Conservation (phyloP, 2,329 filamentous ascomycete genomes). For the Calonectria fujianensis region DNA sequence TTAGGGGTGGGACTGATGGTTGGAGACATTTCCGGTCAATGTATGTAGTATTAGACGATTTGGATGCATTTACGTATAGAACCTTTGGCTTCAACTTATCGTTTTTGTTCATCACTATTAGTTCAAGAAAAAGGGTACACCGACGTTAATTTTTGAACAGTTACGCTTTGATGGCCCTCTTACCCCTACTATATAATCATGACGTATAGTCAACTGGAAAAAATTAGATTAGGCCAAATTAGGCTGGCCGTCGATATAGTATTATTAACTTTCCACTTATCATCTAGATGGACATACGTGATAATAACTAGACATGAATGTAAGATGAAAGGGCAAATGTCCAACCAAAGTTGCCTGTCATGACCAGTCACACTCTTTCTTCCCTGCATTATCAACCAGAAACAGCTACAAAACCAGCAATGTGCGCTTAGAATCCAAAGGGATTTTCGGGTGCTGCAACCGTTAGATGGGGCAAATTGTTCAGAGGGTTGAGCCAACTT, state of each 20-base stretch:
- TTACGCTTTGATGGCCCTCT: neutral
- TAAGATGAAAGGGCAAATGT: slow-evolving; percentile 52
- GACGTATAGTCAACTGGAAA: slow-evolving; percentile 38
- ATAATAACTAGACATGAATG: slow-evolving; percentile 50
- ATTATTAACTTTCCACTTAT: slow-evolving; percentile 51
- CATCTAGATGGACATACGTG: slow-evolving; percentile 47
- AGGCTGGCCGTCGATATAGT: slow-evolving; percentile 47
- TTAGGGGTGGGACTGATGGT: slow-evolving; percentile 2
- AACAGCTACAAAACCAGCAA: slow-evolving; percentile 31
- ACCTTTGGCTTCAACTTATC: neutral
- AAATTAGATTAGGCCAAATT: slow-evolving; percentile 47
- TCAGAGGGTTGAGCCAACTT: slow-evolving; percentile 70
- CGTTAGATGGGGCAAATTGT: slow-evolving; percentile 43
- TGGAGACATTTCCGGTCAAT: slow-evolving; percentile 6
- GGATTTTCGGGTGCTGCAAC: slow-evolving; percentile 71
- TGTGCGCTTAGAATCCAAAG: slow-evolving; percentile 67
- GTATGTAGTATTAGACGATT: slow-evolving; percentile 4
- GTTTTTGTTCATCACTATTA: neutral
- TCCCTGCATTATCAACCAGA: slow-evolving; percentile 39
- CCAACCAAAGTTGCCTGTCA: slow-evolving; percentile 44
- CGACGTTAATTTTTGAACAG: neutral
- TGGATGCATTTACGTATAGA: slow-evolving; percentile 21
- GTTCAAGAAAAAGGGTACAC: neutral
- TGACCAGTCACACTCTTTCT: slow-evolving; percentile 30
- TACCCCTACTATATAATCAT: neutral